Base-by-base conservation (phyloP, 2,329 filamentous ascomycete genomes). In the Epichloe brachyelytri region DNA sequence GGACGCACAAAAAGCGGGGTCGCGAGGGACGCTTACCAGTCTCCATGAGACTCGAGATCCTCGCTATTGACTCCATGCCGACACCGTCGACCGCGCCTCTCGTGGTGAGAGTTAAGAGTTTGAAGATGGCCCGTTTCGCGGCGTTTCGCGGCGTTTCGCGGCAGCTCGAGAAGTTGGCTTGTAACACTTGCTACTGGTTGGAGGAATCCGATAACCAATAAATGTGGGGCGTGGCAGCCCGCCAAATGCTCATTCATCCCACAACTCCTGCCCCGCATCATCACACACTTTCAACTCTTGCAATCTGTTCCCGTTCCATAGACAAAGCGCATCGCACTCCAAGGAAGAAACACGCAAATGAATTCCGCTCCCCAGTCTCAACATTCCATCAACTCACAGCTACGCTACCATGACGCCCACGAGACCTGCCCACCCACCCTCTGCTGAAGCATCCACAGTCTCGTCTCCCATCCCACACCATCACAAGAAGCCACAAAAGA, bases 41-140 rank as follows among this genome's bases (percentile, higher is more conserved):
- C 75, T 97, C 93, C 68, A 98, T 83, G 71, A 97, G 80, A 66
- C 82, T 88, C 60, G 90, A 95, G 69, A 98, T 94, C 63, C 87
- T 81, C 57, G 91, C 89, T 65, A 97, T 89, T 20, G 91, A 95
- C 79, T 98, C 93, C 93, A 98, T 98, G 52, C 54, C 62, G 57
- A 30, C 36, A 43, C n/a, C 30, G 14, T 39, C 22, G 26, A 36
- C 22, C 36, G 10, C 15, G 38, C 43, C 33, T 44, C 39, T 20
- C 19, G 30, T 44, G 34, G 20, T 33, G 46, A 49, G 37, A 38
- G 46, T 22, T 19, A 38, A 49, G 20, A 38, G 46, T 37, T 43
- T 11, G n/a, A 12, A 39, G 38, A 8, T 34, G 26, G 34, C 36
- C 26, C 36, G 12, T 12, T 15, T 17, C n/a, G 47, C 26, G 38